Evolutionary conservation across 2,329 filamentous ascomycete species (phyloP).

Genomic region (Chaetomium sp.): DNA sequence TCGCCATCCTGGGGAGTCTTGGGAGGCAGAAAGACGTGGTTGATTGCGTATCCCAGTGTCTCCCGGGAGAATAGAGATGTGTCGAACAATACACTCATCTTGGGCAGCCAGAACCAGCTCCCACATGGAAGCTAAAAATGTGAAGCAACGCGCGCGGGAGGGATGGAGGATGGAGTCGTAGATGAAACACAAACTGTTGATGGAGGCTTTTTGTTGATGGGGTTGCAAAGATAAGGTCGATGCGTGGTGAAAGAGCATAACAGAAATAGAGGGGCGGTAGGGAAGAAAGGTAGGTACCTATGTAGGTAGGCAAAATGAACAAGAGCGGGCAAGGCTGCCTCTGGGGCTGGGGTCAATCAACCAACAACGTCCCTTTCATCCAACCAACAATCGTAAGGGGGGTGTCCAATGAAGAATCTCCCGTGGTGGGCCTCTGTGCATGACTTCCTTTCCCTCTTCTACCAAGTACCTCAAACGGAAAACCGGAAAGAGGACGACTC

Average conservation of each 20-base stretch:
- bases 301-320: too few relatives aligned
- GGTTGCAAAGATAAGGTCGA: neutral
- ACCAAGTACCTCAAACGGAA: too few relatives aligned
- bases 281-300: neutral
- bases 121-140: neutral
- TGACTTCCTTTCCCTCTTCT: neutral
- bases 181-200: neutral
- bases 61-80: too few relatives aligned
- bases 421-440: neutral
- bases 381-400: neutral
- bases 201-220: neutral
- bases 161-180: neutral
- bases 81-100: neutral
- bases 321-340: too few relatives aligned
- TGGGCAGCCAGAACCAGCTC: neutral
- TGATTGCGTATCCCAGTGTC: conserved; percentile 15
- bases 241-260: neutral
- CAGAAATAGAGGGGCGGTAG: neutral
- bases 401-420: neutral
- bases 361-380: neutral
- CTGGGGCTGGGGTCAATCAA: neutral
- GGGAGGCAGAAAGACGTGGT: conserved; percentile 38
- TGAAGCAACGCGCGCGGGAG: neutral
- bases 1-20: conserved; percentile 35
- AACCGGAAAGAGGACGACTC: too few relatives aligned